These are phyloP conservation scores for Ustilago tritici DNA, from an alignment of 1,284 basidiomycete species.

Conservation along the genomic window DNA sequence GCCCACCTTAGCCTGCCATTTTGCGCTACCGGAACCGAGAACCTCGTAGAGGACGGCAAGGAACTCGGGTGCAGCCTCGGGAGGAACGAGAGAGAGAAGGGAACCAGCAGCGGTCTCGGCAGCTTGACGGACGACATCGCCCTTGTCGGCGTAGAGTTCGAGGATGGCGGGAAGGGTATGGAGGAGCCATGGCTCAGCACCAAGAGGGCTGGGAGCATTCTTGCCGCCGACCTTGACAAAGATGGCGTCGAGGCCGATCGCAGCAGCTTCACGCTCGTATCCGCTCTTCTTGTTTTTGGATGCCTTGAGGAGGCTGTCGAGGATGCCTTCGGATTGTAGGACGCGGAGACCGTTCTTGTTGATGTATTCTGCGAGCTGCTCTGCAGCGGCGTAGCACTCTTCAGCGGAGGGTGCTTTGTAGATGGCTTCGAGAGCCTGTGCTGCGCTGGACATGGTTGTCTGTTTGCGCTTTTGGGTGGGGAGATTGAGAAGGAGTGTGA, in stretches of 20 bases:
- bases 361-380: constrained; percentile 69
- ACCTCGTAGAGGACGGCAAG: constrained; percentile 80
- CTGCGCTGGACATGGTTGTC: constrained; percentile 36
- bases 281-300: constrained; percentile 86
- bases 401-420: constrained; percentile 61
- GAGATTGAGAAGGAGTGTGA: neutral
- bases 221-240: constrained; percentile 68
- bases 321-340: constrained; percentile 68
- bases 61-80: constrained; percentile 78
- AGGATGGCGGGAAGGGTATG: constrained; percentile 82
- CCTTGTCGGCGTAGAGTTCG: constrained; percentile 93
- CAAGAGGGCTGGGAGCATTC: constrained; percentile 75
- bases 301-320: constrained; percentile 72
- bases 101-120: constrained; percentile 85
- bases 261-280: constrained; percentile 90
- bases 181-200: constrained; percentile 84
- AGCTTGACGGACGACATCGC: constrained; percentile 87
- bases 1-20: constrained; percentile 97
- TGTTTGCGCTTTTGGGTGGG: constrained; percentile 11
- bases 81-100: constrained; percentile 85
- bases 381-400: constrained; percentile 67
- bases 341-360: constrained; percentile 68
- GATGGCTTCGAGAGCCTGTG: constrained; percentile 51
- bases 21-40: constrained; percentile 79
- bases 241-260: constrained; percentile 75